Evolutionary conservation across 129 eudicot genomes (phyloP).

Genomic region (Heracleum sosnowskyi): DNA sequence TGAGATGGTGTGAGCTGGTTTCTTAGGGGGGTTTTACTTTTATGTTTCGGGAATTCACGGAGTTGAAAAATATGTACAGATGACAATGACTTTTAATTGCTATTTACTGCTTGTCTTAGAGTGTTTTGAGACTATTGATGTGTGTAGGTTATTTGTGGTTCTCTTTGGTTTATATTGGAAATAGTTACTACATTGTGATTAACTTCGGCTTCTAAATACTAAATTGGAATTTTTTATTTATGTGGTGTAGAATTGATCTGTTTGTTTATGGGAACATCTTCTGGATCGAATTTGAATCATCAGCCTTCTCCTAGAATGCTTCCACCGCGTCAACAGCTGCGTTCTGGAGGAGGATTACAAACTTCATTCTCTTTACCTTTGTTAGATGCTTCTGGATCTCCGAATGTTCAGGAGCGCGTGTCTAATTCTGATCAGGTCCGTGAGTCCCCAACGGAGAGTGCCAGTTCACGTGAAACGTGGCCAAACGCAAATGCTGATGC

Average conservation of each 20-base stretch:
- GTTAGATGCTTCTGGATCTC: conserved; percentile 14
- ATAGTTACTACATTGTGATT: background rate
- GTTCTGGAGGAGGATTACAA: conserved; percentile 20
- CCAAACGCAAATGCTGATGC: conserved; percentile 25
- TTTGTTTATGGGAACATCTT: conserved; percentile 23
- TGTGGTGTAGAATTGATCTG: background rate
- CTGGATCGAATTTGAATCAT: conserved; percentile 22
- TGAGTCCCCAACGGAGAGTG: conserved; percentile 40
- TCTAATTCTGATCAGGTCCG: conserved; percentile 28
- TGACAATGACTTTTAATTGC: background rate
- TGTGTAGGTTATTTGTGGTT: background rate
- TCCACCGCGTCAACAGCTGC: conserved; percentile 27
- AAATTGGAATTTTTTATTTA: background rate
- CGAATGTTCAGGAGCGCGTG: conserved; percentile 19
- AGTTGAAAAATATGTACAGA: background rate
- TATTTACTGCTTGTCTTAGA: background rate
- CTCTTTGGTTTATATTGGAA: background rate
- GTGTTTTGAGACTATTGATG: background rate
- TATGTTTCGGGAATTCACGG: background rate
- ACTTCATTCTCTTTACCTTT: conserved; percentile 16
- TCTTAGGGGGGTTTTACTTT: background rate
- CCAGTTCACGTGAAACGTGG: conserved; percentile 40
- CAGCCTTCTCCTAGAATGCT: conserved; percentile 27
- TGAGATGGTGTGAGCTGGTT: background rate
- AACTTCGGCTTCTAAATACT: background rate